Conservation (phyloP, 495 filamentous ascomycete genomes). For the Collariella sp. region DNA sequence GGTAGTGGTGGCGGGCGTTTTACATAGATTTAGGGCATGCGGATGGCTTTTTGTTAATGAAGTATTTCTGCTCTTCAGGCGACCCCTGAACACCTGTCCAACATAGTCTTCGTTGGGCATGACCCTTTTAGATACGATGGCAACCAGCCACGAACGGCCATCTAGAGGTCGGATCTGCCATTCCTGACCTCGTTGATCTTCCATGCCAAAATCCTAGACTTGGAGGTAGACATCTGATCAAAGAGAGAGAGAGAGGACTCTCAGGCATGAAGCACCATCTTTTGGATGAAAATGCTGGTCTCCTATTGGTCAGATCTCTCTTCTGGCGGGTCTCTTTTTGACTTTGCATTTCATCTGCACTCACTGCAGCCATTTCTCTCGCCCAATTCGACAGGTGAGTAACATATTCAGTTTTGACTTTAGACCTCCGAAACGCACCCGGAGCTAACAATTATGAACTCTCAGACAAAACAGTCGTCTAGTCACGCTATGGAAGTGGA, state of each 20-base stretch:
- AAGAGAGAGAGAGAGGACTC: no score
- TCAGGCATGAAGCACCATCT: neutral
- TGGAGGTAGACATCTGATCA: no score
- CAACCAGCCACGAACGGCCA: no score
- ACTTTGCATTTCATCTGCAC: neutral
- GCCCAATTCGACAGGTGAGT: slow-evolving; percentile 10
- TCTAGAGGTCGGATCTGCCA: no score
- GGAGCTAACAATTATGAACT: slow-evolving; percentile 1
- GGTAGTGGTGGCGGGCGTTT: neutral
- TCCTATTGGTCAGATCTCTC: slow-evolving; percentile 1
- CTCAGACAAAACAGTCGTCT: neutral
- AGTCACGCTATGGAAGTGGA: neutral
- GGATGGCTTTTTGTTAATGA: neutral
- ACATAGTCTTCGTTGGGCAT: no score
- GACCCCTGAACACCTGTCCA: neutral
- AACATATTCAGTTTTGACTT: neutral
- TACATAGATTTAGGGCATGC: neutral
- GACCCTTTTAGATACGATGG: no score
- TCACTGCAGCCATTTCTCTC: neutral
- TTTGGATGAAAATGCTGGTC: neutral
- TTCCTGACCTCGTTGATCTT: no score
- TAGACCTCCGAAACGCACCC: neutral
- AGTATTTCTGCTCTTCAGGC: neutral
- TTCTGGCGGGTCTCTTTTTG: slow-evolving; percentile 1
- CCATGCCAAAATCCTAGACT: no score